A percentile compares a stretch with the other conserved stretches of the same genome.
phyloP scores from a whole-genome alignment of 352 stramenopile genomes.

The Phytophthora vignae region DNA sequence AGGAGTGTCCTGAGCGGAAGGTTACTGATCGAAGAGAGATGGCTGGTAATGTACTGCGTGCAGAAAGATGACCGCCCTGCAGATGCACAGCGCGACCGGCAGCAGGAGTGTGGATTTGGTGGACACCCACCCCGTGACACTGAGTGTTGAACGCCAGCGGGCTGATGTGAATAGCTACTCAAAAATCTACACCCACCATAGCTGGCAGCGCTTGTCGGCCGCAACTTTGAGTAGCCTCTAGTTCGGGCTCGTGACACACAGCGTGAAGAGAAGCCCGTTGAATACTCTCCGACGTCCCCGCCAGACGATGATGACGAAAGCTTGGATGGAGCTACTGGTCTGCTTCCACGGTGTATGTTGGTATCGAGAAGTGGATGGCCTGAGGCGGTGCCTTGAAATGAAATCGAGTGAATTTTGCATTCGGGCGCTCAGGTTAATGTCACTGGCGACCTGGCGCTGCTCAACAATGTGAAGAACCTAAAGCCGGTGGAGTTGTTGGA shows the following conservation, averaged over 20 bases:
- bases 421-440: slow-evolving; percentile 8
- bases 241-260: background rate
- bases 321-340: background rate
- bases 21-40: background rate
- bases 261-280: background rate
- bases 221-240: background rate
- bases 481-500: background rate
- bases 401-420: slow-evolving; percentile 9
- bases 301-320: background rate
- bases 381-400: background rate
- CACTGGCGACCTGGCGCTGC: slow-evolving; percentile 3
- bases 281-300: background rate
- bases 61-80: background rate
- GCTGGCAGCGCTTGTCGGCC: background rate
- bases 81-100: background rate
- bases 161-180: background rate
- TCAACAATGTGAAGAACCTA: slow-evolving; percentile 6
- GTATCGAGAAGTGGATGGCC: background rate
- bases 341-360: background rate
- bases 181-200: background rate
- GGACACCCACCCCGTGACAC: background rate
- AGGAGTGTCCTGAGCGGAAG: slow-evolving; percentile 6
- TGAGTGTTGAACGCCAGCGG: background rate
- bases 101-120: background rate
- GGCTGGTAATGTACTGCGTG: background rate